Evolutionary conservation across 371 early-diverging fungal species (phyloP).

Genomic region (Mortierella polycephala): DNA sequence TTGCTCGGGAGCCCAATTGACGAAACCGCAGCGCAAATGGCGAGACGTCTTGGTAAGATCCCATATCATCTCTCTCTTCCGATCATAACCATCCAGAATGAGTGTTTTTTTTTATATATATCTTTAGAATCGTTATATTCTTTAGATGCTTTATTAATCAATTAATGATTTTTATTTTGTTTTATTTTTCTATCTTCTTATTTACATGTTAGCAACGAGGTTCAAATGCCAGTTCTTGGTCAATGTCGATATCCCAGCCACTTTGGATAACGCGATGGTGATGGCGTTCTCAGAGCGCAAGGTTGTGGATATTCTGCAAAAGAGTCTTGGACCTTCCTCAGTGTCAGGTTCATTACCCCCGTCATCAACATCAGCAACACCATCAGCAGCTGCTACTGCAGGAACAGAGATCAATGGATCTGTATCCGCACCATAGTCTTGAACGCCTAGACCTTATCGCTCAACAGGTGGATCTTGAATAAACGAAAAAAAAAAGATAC

Average conservation of each 20-base stretch:
- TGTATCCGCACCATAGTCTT: too few species aligned
- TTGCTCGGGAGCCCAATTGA: slow-evolving; percentile 37
- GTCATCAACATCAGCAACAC: too few species aligned
- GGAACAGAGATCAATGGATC: too few species aligned
- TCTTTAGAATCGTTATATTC: not conserved
- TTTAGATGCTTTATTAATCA: not conserved
- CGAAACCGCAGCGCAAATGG: slow-evolving; percentile 35
- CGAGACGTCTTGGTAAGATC: slow-evolving; percentile 35
- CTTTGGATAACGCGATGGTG: slow-evolving; percentile 32
- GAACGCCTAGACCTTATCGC: too few species aligned
- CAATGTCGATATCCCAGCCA: slow-evolving; percentile 33
- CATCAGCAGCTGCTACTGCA: too few species aligned
- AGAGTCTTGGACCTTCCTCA: too few species aligned
- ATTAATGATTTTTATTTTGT: not conserved
- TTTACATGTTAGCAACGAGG: slow-evolving; percentile 18
- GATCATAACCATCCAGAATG: not conserved
- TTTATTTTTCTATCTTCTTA: not conserved
- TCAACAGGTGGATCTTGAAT: too few species aligned
- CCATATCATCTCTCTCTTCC: not conserved
- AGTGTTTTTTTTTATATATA: not conserved
- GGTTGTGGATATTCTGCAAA: slow-evolving; percentile 26
- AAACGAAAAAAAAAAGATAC: too few species aligned
- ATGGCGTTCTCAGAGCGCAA: slow-evolving; percentile 37
- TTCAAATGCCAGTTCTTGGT: slow-evolving; percentile 43
- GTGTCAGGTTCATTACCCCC: too few species aligned